Percentiles rank a stretch among this genome's conserved stretches.
Evolutionary conservation across 2,329 filamentous ascomycete genomes (phyloP).

Genomic region (Metarhizium humberi): DNA sequence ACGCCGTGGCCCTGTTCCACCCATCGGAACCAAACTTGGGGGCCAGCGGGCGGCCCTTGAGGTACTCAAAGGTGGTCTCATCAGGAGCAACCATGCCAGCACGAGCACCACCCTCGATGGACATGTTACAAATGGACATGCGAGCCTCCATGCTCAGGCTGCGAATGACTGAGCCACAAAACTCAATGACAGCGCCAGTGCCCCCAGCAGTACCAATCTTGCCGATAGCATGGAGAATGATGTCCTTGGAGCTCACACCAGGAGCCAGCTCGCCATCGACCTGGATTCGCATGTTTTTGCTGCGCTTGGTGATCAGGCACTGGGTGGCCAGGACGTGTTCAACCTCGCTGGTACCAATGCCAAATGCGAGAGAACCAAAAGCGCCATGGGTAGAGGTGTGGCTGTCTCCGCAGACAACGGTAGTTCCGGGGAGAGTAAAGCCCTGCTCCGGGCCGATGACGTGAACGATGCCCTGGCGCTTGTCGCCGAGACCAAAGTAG

Average conservation of each 20-base stretch:
- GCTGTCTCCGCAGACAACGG: slow-evolving; percentile 94
- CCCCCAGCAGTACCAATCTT: slow-evolving; percentile 91
- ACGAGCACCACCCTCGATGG: slow-evolving; percentile 89
- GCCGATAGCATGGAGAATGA: slow-evolving; percentile 88
- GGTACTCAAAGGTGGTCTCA: slow-evolving; percentile 87
- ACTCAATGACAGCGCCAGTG: slow-evolving; percentile 92
- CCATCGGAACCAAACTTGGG: slow-evolving; percentile 75
- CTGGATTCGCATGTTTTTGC: slow-evolving; percentile 98
- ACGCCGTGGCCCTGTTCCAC: slow-evolving; percentile 80
- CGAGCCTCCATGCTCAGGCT: slow-evolving; percentile 88
- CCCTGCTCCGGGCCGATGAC: slow-evolving; percentile 98
- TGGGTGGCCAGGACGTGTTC: slow-evolving; percentile 97
- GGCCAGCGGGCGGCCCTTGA: slow-evolving; percentile 82
- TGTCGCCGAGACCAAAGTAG: slow-evolving; percentile 94
- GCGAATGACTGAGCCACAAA: slow-evolving; percentile 89
- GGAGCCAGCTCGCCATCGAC: slow-evolving; percentile 84
- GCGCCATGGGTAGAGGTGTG: slow-evolving; percentile 98
- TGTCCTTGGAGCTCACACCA: slow-evolving; percentile 93
- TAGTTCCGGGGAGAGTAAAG: slow-evolving; percentile 94
- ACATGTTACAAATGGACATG: slow-evolving; percentile 99
- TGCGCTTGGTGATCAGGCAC: slow-evolving; percentile 86
- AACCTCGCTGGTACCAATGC: slow-evolving; percentile 96
- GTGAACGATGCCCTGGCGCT: slow-evolving; percentile 96
- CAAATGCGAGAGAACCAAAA: slow-evolving; percentile 89
- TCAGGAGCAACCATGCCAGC: slow-evolving; percentile 97